phyloP scores from a whole-genome alignment of 345 rosid genomes.

The Camelina hispida region DNA sequence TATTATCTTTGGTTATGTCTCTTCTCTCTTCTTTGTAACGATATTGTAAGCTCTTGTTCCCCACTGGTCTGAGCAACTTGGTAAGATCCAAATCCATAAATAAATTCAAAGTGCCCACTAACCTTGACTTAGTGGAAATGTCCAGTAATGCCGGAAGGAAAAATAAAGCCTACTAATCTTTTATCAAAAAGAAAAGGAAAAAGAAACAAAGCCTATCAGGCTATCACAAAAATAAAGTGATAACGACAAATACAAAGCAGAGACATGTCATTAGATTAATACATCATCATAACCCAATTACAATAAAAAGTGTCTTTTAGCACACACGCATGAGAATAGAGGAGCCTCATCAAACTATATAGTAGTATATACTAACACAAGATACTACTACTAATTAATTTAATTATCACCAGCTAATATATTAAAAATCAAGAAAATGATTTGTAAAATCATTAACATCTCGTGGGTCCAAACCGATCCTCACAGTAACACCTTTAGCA shows the following conservation, averaged over 20 bases:
- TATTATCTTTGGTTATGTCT: slow-evolving; percentile 36
- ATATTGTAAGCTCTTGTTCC: slow-evolving; percentile 3
- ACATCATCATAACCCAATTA: slow-evolving; percentile 39
- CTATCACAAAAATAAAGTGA: slow-evolving; percentile 24
- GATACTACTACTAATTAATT: slow-evolving; percentile 16
- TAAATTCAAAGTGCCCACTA: too few species aligned
- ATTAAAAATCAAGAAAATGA: slow-evolving; percentile 41
- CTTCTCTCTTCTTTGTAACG: slow-evolving; percentile 27
- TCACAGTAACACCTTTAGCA: slow-evolving; percentile 49
- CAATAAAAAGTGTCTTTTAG: slow-evolving; percentile 38
- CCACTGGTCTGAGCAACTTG: slow-evolving; percentile 18
- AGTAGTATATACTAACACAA: slow-evolving; percentile 18
- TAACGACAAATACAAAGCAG: slow-evolving; percentile 33
- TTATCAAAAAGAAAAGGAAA: too few species aligned
- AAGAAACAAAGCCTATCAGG: neutral
- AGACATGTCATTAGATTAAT: slow-evolving; percentile 36
- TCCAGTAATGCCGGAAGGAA: slow-evolving; percentile 36
- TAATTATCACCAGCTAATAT: slow-evolving; percentile 14
- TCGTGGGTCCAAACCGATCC: slow-evolving; percentile 60
- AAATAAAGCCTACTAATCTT: slow-evolving; percentile 1
- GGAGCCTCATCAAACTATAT: slow-evolving; percentile 28
- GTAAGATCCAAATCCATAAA: slow-evolving; percentile 13
- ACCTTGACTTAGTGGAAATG: neutral
- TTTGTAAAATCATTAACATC: slow-evolving; percentile 44
- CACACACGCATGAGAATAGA: slow-evolving; percentile 40